A percentile compares a stretch with the other conserved stretches of the same genome.
Conservation (phyloP, 1,284 basidiomycete genomes). For the Omphalotus olearius region DNA sequence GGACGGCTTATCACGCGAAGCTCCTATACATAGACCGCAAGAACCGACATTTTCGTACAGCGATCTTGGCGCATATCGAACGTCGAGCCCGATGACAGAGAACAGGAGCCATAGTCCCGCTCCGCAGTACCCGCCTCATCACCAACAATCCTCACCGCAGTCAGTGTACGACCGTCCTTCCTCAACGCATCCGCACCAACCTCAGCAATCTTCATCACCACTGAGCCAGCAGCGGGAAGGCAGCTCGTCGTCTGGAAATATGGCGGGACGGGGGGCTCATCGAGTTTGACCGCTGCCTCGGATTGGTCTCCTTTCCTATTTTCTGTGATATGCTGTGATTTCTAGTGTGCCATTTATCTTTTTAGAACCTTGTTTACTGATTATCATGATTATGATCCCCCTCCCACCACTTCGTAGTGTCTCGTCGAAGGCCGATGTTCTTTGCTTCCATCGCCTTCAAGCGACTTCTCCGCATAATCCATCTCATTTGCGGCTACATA, state of each 20-base stretch:
- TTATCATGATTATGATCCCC: not conserved
- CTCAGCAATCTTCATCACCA: conserved; percentile 18
- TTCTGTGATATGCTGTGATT: conserved; percentile 1
- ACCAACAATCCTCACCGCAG: conserved; percentile 9
- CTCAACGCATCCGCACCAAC: not conserved
- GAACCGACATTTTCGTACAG: conserved; percentile 2
- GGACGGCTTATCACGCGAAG: conserved; percentile 32
- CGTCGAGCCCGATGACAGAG: conserved; percentile 5
- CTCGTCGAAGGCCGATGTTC: not conserved
- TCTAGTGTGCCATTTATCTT: not conserved
- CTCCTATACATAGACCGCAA: conserved; percentile 46
- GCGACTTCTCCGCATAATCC: not conserved
- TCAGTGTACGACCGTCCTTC: conserved; percentile 1
- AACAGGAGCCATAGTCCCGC: conserved; percentile 6
- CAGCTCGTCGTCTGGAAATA: conserved; percentile 23
- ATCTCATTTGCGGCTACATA: not conserved
- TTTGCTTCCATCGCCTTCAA: not conserved
- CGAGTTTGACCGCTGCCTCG: conserved; percentile 17
- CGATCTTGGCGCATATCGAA: conserved; percentile 5
- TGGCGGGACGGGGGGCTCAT: conserved; percentile 40
- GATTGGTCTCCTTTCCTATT: not conserved
- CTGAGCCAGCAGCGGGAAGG: conserved; percentile 23
- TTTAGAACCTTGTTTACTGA: not conserved
- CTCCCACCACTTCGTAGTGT: not conserved
- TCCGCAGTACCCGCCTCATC: conserved; percentile 17